A percentile compares a stretch with the other conserved stretches of the same genome.
phyloP scores from a whole-genome alignment of 768 basidiomycete species.

The Pleurotus giganteus region DNA sequence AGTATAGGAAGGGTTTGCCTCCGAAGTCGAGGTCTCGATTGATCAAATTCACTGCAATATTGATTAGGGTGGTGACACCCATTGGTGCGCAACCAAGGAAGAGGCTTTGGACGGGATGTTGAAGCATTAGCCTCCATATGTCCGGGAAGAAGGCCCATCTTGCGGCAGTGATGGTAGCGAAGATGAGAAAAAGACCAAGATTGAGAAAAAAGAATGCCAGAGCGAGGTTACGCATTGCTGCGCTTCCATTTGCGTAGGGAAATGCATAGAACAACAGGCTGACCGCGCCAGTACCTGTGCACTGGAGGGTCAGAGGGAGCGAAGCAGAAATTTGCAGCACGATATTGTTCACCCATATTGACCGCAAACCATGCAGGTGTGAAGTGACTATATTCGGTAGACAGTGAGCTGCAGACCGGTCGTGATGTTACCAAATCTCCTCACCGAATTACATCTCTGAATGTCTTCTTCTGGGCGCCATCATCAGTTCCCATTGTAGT shows the following conservation, averaged over 20 bases:
- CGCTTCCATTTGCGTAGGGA: conserved; percentile 48
- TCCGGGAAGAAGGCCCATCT: conserved; percentile 41
- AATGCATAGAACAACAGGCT: conserved; percentile 55
- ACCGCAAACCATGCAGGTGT: conserved; percentile 43
- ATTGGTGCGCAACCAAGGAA: conserved; percentile 45
- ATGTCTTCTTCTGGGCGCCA: neutral
- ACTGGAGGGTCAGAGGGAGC: neutral
- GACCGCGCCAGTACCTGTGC: conserved; percentile 45
- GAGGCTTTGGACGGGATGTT: conserved; percentile 48
- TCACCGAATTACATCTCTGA: conserved; percentile 3
- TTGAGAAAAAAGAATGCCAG: conserved; percentile 28
- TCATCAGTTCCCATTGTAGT: conserved; percentile 7
- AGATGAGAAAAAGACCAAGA: conserved; percentile 41
- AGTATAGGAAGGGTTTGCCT: conserved; percentile 45
- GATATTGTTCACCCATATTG: conserved; percentile 48
- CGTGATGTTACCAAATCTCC: neutral
- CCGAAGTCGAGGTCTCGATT: conserved; percentile 43
- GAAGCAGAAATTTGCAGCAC: neutral
- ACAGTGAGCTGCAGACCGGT: neutral
- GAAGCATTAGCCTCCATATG: conserved; percentile 44
- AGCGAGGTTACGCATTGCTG: conserved; percentile 32
- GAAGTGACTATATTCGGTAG: conserved; percentile 28
- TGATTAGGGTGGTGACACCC: conserved; percentile 53
- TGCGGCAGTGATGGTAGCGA: conserved; percentile 34
- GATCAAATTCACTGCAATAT: conserved; percentile 37